Base-by-base conservation (phyloP, 768 basidiomycete species). In the Boletus eberwhitei region DNA sequence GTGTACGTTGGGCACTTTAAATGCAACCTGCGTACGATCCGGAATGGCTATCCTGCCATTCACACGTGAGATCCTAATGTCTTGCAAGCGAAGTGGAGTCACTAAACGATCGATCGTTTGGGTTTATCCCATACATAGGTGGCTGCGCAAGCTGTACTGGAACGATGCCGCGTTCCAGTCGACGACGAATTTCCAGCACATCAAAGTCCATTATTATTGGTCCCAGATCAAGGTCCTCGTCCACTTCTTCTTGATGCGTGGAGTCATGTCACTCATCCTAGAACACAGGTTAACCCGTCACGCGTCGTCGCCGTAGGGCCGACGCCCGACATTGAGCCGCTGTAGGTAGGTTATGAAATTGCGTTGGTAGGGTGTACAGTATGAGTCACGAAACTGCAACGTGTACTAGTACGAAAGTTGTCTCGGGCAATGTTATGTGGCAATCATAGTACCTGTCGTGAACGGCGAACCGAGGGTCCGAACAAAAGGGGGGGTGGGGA, bases 1-100 rank as follows among this genome's bases (percentile, higher is more conserved):
- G 95, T 88, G 16, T 98, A 98, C 71, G 80, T 88, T 44, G 84
- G 87, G 0, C 91, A 93, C 68, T 98, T 98, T 81, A 98, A 98
- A 63, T 95, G 93, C 75, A 94, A 96, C 76, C 68, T 92, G 59
- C 84, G 87, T 31, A 85, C 81, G 40, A 90, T 97, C 66, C 90
- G 95, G 22, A 75, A 85, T 64, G 89, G 89, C 7, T 98, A 94
- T 71, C 94, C 95, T 19, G 80, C 84, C 45, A 81, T 97, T 46
- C 81, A 98, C 73, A 67, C 68, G 84, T 64, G 31, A 59, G 59
- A 36, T 52, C 8, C 16, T 26, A 24, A 36, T 34, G 12, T 24
- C n/a, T 4, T 35, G 1, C 12, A 31, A 24, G 17, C 38, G 1
- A 36, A 4, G 17, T 34, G 16, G 36, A 13, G 12, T 44, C 31